Base-by-base conservation (phyloP, 1,139 yeast genomes). In the Kodamaea ohmeri region DNA sequence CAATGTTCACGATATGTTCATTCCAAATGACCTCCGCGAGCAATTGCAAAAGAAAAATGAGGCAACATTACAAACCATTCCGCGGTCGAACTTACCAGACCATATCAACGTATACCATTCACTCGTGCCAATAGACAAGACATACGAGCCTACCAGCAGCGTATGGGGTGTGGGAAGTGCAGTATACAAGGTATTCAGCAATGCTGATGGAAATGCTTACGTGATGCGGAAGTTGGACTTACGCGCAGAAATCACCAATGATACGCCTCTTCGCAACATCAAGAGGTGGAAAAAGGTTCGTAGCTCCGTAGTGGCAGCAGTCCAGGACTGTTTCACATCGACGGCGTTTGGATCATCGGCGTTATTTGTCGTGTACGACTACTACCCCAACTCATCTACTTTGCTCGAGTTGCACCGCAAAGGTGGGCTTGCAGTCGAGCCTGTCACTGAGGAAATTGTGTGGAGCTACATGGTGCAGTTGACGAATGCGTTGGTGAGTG, bases 271-370 rank as follows among this genome's bases (percentile, higher is more conserved):
- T 45, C 56, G 53, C 34, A 60, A 58, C 13, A 58, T 70, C 34
- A 67, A 68, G 40, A 49, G 51, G 38, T 71, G 76, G 76, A 73
- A 71, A 42, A 71, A 77, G 30, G 67, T 81, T 32, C 73, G 73
- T 42, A 67, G 53, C 78, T 75, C 90, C 11, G 81, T 82, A 49
- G 65, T 88, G 13, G 87, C 85, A 2, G 71, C 73, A 28, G 62
- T 89, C 6, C 73, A 77, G 37, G 97, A 90, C 55, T 89, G 95
- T 8, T 92, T 92, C 57, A 84, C 96, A 1, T 82, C 94, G 8
- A 76, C 88, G 45, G 86, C 90, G 4, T 92, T 94, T 64, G 90
- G 89, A 28, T 92, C 85, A 47, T 50, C 56, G 9, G 35, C 39
- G 17, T 61, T 83, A 39, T 51, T 65, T 22, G 50, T 65, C 36